Evolutionary conservation across 208 protist genomes (phyloP).

Genomic region (Leishmania lainsoni): DNA sequence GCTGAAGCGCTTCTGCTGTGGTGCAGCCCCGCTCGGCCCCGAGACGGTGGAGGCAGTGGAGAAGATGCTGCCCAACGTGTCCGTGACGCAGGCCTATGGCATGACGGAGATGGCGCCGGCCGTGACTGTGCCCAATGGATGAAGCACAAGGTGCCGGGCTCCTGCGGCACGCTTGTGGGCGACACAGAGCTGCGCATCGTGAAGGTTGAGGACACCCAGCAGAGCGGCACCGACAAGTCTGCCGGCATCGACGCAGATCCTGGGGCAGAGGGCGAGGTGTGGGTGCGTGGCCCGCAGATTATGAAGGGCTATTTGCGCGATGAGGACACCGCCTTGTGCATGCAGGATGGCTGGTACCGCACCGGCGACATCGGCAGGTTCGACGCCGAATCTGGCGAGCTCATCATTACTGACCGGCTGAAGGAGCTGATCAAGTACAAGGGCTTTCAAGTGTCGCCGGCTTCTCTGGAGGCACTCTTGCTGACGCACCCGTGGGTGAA

Average conservation of each 20-base stretch:
- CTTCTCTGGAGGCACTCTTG: constrained; percentile 74
- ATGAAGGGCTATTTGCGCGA: constrained; percentile 75
- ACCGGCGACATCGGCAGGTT: constrained; percentile 79
- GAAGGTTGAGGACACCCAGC: constrained; percentile 37
- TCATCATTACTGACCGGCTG: constrained; percentile 68
- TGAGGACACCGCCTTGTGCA: constrained; percentile 44
- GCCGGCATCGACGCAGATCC: constrained; percentile 25
- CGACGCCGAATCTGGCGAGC: constrained; percentile 20
- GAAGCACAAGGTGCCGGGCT: not conserved
- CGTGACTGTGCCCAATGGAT: constrained; percentile 8
- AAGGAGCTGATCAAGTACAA: constrained; percentile 94
- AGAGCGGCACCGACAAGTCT: constrained; percentile 38
- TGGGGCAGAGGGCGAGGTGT: constrained; percentile 69
- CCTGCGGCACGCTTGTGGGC: constrained; percentile 26
- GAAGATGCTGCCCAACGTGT: constrained; percentile 17
- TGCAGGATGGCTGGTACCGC: constrained; percentile 72
- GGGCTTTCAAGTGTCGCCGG: constrained; percentile 88
- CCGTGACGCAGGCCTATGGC: constrained; percentile 71
- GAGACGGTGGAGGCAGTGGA: constrained; percentile 38
- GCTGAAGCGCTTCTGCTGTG: constrained; percentile 39
- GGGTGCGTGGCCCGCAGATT: constrained; percentile 69
- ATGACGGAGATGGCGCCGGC: constrained; percentile 82
- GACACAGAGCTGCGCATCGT: constrained; percentile 54
- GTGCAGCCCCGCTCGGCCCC: constrained; percentile 61
- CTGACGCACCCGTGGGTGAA: constrained; percentile 57